These are phyloP conservation scores for Epichloe gansuensis DNA, from an alignment of 2,329 filamentous ascomycete species.

Conservation along the genomic window DNA sequence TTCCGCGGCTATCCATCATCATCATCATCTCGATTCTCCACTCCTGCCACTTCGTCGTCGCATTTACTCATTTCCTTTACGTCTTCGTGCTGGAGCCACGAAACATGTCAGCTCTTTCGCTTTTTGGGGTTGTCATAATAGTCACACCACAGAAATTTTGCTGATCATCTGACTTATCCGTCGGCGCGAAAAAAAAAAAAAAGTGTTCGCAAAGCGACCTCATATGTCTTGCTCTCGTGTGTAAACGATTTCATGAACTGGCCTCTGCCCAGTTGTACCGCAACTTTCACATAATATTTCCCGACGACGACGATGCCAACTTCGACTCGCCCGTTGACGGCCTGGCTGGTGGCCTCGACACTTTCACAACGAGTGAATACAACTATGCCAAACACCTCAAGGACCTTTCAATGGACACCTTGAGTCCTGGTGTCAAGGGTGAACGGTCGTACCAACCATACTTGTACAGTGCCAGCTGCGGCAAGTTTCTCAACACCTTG, in stretches of 20 bases:
- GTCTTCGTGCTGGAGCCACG: too few species aligned
- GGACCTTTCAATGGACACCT: conserved; percentile 42
- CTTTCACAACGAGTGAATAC: conserved; percentile 50
- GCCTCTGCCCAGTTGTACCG: conserved; percentile 47
- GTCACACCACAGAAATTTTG: background rate
- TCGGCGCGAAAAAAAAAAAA: background rate
- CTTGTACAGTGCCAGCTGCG: conserved; percentile 40
- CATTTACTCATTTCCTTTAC: too few species aligned
- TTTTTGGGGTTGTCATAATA: too few species aligned
- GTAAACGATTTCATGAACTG: conserved; percentile 42
- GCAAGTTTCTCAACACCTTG: conserved; percentile 51
- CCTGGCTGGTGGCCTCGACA: conserved; percentile 45
- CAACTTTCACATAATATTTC: conserved; percentile 46
- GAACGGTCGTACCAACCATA: conserved; percentile 42
- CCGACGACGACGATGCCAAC: conserved; percentile 41
- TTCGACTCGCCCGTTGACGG: conserved; percentile 43
- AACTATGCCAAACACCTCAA: conserved; percentile 47
- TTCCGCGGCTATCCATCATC: background rate
- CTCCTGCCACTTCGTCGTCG: background rate
- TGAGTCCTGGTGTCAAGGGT: conserved; percentile 38
- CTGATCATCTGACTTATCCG: background rate
- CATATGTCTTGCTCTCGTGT: conserved; percentile 45
- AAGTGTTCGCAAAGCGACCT: conserved; percentile 41
- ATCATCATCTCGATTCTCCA: background rate
- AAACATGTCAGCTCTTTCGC: too few species aligned